Evolutionary conservation across 306 rosid genomes (phyloP).

Genomic region (Quercus bicolor): DNA sequence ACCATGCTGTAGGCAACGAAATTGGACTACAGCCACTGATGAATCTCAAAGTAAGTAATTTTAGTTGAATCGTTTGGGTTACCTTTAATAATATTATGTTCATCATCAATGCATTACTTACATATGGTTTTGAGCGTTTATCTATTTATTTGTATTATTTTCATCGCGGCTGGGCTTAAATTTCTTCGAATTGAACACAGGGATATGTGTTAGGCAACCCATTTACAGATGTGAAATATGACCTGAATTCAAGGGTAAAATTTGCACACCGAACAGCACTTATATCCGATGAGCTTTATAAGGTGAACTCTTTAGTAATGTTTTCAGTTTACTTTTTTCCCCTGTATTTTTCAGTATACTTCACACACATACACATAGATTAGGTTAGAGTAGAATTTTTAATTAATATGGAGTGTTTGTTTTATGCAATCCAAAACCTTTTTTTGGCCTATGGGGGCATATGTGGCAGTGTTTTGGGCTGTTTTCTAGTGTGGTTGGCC

Average conservation of each 20-base stretch:
- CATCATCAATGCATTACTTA: too few species aligned
- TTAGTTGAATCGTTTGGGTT: not conserved
- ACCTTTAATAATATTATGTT: too few species aligned
- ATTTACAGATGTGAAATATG: not conserved
- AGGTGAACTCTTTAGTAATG: slow-evolving; percentile 29
- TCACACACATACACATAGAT: too few species aligned
- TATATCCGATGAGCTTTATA: slow-evolving; percentile 43
- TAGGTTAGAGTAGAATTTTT: too few species aligned
- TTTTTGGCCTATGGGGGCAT: too few species aligned
- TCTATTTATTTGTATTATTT: not conserved
- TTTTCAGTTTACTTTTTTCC: too few species aligned
- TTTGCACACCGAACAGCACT: slow-evolving; percentile 43
- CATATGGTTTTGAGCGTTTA: not conserved
- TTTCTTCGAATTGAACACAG: slow-evolving; percentile 4
- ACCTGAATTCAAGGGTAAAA: not conserved
- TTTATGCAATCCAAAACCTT: too few species aligned
- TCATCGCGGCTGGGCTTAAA: too few species aligned
- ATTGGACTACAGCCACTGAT: slow-evolving; percentile 29
- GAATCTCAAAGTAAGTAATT: slow-evolving; percentile 43
- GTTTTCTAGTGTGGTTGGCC: too few species aligned
- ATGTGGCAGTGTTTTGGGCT: too few species aligned
- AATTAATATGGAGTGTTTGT: too few species aligned
- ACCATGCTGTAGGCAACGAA: slow-evolving; percentile 19
- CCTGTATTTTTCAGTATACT: too few species aligned
- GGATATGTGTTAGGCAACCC: slow-evolving; percentile 58